Evolutionary conservation across 2,329 filamentous ascomycete genomes (phyloP).

Genomic region (Didymosphaeria variabile): DNA sequence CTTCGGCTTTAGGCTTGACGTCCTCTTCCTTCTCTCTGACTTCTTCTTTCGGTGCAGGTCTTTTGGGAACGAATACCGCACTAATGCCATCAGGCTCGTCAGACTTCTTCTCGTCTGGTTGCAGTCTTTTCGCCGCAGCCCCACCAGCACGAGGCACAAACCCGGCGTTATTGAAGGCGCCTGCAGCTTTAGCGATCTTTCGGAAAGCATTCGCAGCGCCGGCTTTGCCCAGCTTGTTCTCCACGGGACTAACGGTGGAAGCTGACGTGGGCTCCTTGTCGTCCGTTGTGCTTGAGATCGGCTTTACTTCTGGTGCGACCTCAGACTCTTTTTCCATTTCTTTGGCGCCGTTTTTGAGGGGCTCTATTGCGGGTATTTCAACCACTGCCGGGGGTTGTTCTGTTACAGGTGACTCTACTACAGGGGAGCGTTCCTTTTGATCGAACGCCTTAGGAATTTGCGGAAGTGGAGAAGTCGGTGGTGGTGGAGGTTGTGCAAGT

Average conservation of each 20-base stretch:
- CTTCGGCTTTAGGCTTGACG: constrained; percentile 32
- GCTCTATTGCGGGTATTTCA: constrained; percentile 15
- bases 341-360: constrained; percentile 12
- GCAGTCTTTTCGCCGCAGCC: constrained; percentile 79
- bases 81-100: constrained; percentile 89
- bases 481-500: constrained; percentile 32
- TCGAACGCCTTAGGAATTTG: constrained; percentile 37
- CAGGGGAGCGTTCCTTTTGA: constrained; percentile 15
- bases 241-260: constrained; percentile 90
- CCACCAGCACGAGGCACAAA: constrained; percentile 92
- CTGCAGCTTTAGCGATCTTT: constrained; percentile 74
- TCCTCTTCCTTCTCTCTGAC: constrained; percentile 39
- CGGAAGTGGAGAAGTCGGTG: constrained; percentile 36
- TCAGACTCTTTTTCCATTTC: constrained; percentile 13
- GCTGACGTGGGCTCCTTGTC: constrained; percentile 64
- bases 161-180: constrained; percentile 73
- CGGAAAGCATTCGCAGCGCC: constrained; percentile 80
- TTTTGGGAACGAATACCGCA: constrained; percentile 79
- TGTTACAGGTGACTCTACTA: not conserved
- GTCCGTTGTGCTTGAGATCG: constrained; percentile 53
- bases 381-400: constrained; percentile 12
- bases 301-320: constrained; percentile 44
- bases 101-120: constrained; percentile 62
- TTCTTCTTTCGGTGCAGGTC: constrained; percentile 40
- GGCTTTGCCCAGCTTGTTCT: constrained; percentile 75